Evolutionary conservation across 164 flowering plant genomes (phyloP).

Genomic region (Houttuynia cordata): DNA sequence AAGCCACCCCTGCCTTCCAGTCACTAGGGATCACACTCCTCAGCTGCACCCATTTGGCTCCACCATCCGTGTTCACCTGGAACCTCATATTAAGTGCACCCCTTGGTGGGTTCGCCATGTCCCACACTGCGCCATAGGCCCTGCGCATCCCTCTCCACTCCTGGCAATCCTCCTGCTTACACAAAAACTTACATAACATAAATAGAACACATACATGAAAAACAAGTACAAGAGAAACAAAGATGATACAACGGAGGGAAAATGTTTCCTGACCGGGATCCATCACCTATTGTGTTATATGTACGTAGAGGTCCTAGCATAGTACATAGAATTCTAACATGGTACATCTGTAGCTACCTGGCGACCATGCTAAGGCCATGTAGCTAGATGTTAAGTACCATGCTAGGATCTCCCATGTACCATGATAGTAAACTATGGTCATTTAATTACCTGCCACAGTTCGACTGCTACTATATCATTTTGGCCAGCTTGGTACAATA

Average conservation of each 20-base stretch:
- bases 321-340: too few species aligned
- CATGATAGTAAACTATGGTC: too few species aligned
- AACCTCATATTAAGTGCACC: slow-evolving; percentile 44
- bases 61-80: slow-evolving; percentile 31
- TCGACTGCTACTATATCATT: slow-evolving; percentile 46
- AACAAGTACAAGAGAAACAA: too few species aligned
- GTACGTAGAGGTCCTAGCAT: too few species aligned
- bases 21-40: slow-evolving; percentile 34
- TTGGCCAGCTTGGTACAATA: slow-evolving; percentile 45
- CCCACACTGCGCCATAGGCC: slow-evolving; percentile 50
- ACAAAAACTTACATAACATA: too few species aligned
- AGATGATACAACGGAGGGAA: too few species aligned
- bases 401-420: too few species aligned
- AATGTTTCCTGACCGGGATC: too few species aligned
- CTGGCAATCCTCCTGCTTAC: slow-evolving; percentile 48
- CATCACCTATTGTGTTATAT: too few species aligned
- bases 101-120: slow-evolving; percentile 26
- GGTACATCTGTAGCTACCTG: too few species aligned
- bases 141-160: slow-evolving; percentile 63
- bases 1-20: slow-evolving; percentile 65
- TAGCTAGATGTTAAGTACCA: too few species aligned
- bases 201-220: not conserved
- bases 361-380: too few species aligned
- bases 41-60: slow-evolving; percentile 35
- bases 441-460: slow-evolving; percentile 73